Conservation (phyloP, 495 filamentous ascomycete species). For the Penicillium bovifimosum region DNA sequence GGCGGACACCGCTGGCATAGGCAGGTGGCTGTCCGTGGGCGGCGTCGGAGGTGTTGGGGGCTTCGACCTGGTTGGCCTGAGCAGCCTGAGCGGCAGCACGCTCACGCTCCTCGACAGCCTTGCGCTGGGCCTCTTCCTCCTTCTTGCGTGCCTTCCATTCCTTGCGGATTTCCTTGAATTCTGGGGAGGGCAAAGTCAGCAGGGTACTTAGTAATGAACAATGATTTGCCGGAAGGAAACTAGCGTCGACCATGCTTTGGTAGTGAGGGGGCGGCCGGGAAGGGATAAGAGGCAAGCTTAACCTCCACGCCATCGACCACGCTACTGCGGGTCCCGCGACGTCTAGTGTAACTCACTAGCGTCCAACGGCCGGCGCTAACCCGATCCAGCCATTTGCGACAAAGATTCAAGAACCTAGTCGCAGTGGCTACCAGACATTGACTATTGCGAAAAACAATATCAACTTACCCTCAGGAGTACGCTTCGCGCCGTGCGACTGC, state of each 20-base stretch:
- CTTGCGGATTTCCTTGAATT: slow-evolving; percentile 98
- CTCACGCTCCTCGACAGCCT: slow-evolving; percentile 84
- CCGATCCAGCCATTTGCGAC: slow-evolving; percentile 36
- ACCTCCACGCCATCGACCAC: slow-evolving; percentile 36
- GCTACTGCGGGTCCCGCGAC: slow-evolving; percentile 45
- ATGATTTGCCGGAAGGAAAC: background rate
- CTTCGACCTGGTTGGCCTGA: slow-evolving; percentile 51
- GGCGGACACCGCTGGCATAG: slow-evolving; percentile 54
- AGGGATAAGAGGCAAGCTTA: slow-evolving; percentile 24
- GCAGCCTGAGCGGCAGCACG: slow-evolving; percentile 56
- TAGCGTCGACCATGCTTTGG: background rate
- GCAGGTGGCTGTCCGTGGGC: slow-evolving; percentile 51
- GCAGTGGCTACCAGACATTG: background rate
- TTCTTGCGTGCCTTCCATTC: slow-evolving; percentile 99
- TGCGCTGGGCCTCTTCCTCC: slow-evolving; percentile 88
- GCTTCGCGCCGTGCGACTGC: slow-evolving; percentile 89
- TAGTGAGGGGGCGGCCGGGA: slow-evolving; percentile 5
- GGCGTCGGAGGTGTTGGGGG: slow-evolving; percentile 49
- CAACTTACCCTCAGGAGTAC: slow-evolving; percentile 89
- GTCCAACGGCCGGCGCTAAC: slow-evolving; percentile 27
- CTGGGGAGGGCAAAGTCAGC: slow-evolving; percentile 41
- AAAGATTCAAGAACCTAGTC: slow-evolving; percentile 8
- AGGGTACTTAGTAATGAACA: background rate
- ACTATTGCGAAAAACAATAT: slow-evolving; percentile 6
- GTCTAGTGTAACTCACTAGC: slow-evolving; percentile 51